phyloP scores from a whole-genome alignment of 495 filamentous ascomycete genomes.

The Hypoxylon lienhwacheense region DNA sequence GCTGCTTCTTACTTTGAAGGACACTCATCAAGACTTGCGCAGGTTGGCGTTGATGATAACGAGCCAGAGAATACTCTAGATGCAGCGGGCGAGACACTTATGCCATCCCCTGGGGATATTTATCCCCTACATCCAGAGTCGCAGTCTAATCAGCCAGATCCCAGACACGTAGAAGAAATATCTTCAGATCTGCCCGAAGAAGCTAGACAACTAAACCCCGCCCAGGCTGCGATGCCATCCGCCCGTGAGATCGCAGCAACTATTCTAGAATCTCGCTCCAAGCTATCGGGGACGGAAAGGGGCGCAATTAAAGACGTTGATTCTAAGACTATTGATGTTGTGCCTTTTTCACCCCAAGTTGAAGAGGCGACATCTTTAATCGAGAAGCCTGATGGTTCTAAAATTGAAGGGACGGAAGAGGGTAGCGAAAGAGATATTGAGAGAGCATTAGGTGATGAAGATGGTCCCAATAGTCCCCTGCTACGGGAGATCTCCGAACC shows the following conservation, averaged over 20 bases:
- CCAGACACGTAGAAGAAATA: constrained; percentile 2
- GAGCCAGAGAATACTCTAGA: constrained; percentile 1
- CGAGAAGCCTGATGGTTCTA: constrained; percentile 35
- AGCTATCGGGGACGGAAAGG: constrained; percentile 9
- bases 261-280: constrained; percentile 17
- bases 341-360: constrained; percentile 27
- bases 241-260: constrained; percentile 26
- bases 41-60: not conserved
- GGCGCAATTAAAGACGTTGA: constrained; percentile 20
- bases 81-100: not conserved
- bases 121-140: not conserved
- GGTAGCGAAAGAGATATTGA: constrained; percentile 36
- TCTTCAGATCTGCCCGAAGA: constrained; percentile 1
- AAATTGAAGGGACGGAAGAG: constrained; percentile 32
- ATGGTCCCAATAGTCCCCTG: constrained; percentile 50
- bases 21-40: not conserved
- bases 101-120: not conserved
- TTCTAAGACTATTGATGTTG: constrained; percentile 20
- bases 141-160: constrained; percentile 2
- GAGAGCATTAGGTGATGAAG: constrained; percentile 41
- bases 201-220: constrained; percentile 9
- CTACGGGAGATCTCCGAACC: constrained; percentile 58
- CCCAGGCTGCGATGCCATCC: constrained; percentile 6
- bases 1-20: constrained; percentile 31
- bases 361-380: constrained; percentile 34